Evolutionary conservation across 148 eudicot species (phyloP), one percentile per base, ranked within the genome.

Genomic region (Chenopodium formosanum): DNA sequence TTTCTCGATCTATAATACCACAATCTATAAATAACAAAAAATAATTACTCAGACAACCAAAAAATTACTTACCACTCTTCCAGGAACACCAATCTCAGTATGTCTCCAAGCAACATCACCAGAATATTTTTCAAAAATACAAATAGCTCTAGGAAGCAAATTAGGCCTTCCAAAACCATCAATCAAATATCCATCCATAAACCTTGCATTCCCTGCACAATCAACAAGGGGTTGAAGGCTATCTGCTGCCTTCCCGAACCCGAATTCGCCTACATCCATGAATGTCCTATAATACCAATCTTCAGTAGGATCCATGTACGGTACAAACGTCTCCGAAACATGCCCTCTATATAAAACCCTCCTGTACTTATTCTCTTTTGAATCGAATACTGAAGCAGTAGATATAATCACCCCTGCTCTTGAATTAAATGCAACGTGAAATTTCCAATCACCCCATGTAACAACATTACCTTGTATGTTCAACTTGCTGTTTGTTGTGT

Each of bases 71-170:
- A 91, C 98, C 92, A 89, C 88, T 89, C 75, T 88, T 71, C 97
- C 98, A 13, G 95, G 95, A 65, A 92, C 91, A 25, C 94, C 95
- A 80, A 87, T 78, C 86, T 94, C 98, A 62, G 93, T 91, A 50
- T 94, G 98, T 56, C 95, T 86, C 98, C 97, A 95, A 48, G 90
- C 93, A 66, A 87, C 86, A 81, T 88, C 88, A n/a, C 95, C 97
- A 34, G 90, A 25, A 77, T 83, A 89, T 19, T 88, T 76, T 86
- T 95, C 93, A 74, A 95, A 95, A 50, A 93, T 82, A 76, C 98
- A 92, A 5, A 93, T 85, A 1, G 93, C 92, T 3, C 78, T 84
- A 0, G 90, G 84, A 27, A 91, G 83, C 75, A 82, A 20, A 48
- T 87, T 88, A 29, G 91, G 86, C 74, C 74, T 64, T 40, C 98